Conservation (phyloP, 1,284 basidiomycete species). For the Malassezia dermatis region DNA sequence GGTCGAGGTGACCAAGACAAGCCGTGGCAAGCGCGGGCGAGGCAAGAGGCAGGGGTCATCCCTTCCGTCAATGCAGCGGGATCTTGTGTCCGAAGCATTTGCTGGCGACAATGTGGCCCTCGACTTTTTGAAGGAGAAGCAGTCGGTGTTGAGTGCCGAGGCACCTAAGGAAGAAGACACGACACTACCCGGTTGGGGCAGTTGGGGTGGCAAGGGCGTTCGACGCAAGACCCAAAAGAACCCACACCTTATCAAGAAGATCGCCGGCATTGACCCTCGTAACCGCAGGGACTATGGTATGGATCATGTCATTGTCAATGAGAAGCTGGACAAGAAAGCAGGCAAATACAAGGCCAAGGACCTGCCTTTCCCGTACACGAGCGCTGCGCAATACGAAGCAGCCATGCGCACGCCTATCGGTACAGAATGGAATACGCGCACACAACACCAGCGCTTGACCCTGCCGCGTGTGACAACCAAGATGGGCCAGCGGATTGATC, state of each 20-base stretch:
- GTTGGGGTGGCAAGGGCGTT: constrained; percentile 74
- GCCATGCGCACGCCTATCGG: constrained; percentile 71
- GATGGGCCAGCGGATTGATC: constrained; percentile 33
- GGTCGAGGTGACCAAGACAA: background rate
- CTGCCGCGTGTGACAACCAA: constrained; percentile 36
- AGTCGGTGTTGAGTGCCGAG: constrained; percentile 65
- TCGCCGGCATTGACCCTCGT: constrained; percentile 60
- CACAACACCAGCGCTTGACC: constrained; percentile 66
- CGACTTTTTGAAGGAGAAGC: constrained; percentile 75
- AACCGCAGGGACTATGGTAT: constrained; percentile 73
- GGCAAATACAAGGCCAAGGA: constrained; percentile 76
- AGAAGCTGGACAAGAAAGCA: constrained; percentile 86
- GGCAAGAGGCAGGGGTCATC: background rate
- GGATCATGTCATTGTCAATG: constrained; percentile 82
- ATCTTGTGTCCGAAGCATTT: constrained; percentile 85
- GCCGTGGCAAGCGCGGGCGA: constrained; percentile 5
- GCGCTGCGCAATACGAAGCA: constrained; percentile 75
- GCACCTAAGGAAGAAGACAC: constrained; percentile 73
- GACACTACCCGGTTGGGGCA: constrained; percentile 88
- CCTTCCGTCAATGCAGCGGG: constrained; percentile 57
- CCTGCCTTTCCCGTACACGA: constrained; percentile 77
- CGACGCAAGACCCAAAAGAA: constrained; percentile 40
- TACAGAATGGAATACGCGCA: constrained; percentile 81
- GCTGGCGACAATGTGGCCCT: constrained; percentile 89
- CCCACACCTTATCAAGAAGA: background rate